Base-by-base conservation (phyloP, 2,329 filamentous ascomycete species). In the Cercospora sp. region DNA sequence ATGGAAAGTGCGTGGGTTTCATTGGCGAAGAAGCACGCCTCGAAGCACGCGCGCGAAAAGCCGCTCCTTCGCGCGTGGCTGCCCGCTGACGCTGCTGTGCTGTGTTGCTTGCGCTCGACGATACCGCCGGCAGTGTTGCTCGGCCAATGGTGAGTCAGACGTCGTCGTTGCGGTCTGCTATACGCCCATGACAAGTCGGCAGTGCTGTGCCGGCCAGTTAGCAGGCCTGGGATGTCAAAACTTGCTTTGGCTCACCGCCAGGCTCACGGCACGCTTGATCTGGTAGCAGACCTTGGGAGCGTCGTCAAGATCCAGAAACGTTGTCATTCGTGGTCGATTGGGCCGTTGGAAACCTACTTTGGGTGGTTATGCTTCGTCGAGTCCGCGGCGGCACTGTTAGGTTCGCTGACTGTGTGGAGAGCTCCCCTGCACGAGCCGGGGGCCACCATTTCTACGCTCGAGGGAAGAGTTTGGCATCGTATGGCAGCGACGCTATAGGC, bases 241-340 rank as follows among this genome's bases (percentile, higher is more conserved):
- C 60, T 28, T 63, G 60, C 60, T 63, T 63, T 53, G 40, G 3
- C 31, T 63, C 60, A 63, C 60, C 60, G 60, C 60, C 42, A 51
- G 42, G 42, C 42, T 30, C 18, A 12, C 33, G 45, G 42, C 26
- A 20, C 31, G 48, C 48, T 31, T 58, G 62, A 58, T 51, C 58
- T 42, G 51, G 7, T 31, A 63, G 36, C 36, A 51, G 45, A 55
- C 53, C 26, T 58, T 58, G 53, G 53, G 23, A 30, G 23, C 13
- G 53, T 58, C 26, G 23, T 30, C 53, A 30, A 58, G 20, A 20
- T 30, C 20, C 16, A n/a, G 26, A 58, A 58, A 64, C 13, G 48
- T 36, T 64, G 23, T 23, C 28, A 20, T 36, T 30, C 45, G n/a
- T 31, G 36, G 36, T 26, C 28, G 48, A 64, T 57, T 57, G 61